phyloP scores from a whole-genome alignment of 2,329 filamentous ascomycete genomes.

The Pestalotiopsis sp. region DNA sequence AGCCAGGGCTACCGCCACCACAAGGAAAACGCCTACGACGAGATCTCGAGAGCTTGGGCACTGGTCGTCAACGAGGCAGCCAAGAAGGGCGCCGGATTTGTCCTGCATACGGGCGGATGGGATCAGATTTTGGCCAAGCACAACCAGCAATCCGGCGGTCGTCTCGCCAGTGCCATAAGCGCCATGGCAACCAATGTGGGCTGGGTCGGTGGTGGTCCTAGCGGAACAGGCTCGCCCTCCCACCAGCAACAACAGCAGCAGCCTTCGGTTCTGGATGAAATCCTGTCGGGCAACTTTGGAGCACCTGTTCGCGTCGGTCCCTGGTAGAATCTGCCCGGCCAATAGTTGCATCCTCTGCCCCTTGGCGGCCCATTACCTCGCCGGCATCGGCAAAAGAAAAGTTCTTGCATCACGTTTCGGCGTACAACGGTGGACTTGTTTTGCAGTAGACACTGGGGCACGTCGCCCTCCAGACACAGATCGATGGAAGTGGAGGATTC shows the following conservation, averaged over 20 bases:
- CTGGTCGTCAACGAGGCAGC: slow-evolving; percentile 87
- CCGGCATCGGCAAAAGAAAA: neutral
- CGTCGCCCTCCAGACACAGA: neutral
- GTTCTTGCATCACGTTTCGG: neutral
- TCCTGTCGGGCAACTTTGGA: slow-evolving; percentile 61
- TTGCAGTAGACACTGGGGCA: neutral
- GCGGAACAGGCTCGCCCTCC: slow-evolving; percentile 16
- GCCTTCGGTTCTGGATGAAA: slow-evolving; percentile 62
- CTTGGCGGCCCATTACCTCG: neutral
- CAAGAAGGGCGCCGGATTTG: slow-evolving; percentile 88
- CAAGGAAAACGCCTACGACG: slow-evolving; percentile 94
- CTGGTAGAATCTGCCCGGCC: slow-evolving; percentile 34
- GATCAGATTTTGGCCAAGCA: slow-evolving; percentile 85
- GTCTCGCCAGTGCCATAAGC: slow-evolving; percentile 76
- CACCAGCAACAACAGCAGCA: slow-evolving; percentile 19
- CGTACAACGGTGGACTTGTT: neutral
- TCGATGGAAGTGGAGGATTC: slow-evolving; percentile 4
- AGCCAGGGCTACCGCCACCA: slow-evolving; percentile 85
- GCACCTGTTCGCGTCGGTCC: slow-evolving; percentile 63
- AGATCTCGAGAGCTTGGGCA: slow-evolving; percentile 91
- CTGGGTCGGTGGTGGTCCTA: slow-evolving; percentile 64
- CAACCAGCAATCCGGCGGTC: slow-evolving; percentile 81
- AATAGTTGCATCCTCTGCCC: neutral
- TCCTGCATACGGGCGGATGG: slow-evolving; percentile 88
- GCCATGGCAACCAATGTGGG: slow-evolving; percentile 74